Conservation (phyloP, 768 basidiomycete species). For the Paxillus involutus region DNA sequence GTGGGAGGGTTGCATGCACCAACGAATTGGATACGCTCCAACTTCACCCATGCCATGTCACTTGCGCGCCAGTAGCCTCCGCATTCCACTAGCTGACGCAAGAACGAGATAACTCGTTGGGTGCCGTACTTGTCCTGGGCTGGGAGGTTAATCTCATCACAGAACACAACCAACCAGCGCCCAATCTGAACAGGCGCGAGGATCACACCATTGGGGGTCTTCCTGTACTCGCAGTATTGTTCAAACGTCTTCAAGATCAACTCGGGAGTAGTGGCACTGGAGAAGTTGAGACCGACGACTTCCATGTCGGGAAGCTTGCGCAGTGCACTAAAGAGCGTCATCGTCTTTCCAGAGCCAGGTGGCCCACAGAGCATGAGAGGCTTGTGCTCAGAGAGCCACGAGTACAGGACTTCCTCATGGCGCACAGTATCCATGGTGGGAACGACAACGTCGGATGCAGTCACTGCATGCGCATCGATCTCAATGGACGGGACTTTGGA, state of each 20-base stretch:
- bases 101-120: constrained; percentile 97
- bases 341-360: constrained; percentile 99
- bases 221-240: constrained; percentile 98
- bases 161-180: constrained; percentile 99
- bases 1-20: constrained; percentile 99
- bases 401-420: constrained; percentile 97
- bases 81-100: constrained; percentile 93
- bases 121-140: constrained; percentile 98
- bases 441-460: constrained; percentile 94
- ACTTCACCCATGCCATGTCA: constrained; percentile 96
- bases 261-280: constrained; percentile 97
- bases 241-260: constrained; percentile 99
- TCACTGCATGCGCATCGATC: constrained; percentile 95
- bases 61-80: constrained; percentile 93
- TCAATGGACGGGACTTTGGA: constrained; percentile 91
- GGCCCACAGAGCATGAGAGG: constrained; percentile 98
- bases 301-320: constrained; percentile 99
- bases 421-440: constrained; percentile 98
- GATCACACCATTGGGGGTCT: constrained; percentile 97
- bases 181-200: constrained; percentile 94
- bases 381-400: constrained; percentile 98
- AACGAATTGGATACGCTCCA: constrained; percentile 99
- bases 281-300: constrained; percentile 98
- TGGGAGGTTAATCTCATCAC: constrained; percentile 98
- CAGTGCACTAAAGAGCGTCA: constrained; percentile 97